Evolutionary conservation across 176 grass and related monocot species (phyloP).

Genomic region (Triticum timopheevii): DNA sequence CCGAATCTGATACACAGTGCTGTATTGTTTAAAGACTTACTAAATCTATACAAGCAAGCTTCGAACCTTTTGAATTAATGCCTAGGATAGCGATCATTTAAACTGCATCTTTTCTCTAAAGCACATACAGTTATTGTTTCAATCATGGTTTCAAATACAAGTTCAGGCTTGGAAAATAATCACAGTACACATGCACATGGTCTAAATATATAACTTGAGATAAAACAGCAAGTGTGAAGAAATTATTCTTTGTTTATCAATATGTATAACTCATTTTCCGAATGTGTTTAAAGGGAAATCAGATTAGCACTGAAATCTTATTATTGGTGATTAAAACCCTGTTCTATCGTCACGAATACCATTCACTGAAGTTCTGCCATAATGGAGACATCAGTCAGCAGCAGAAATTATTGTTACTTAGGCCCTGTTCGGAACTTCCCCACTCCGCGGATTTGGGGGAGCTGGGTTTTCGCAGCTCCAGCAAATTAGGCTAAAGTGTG

Average conservation of each 20-base stretch:
- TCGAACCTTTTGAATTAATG: neutral
- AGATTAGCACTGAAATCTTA: neutral
- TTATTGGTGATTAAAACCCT: neutral
- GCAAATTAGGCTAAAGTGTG: too few relatives aligned
- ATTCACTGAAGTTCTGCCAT: neutral
- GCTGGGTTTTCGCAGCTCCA: too few relatives aligned
- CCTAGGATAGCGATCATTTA: neutral
- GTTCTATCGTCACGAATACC: neutral
- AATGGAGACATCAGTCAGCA: neutral
- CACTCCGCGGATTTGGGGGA: too few relatives aligned
- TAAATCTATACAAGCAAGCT: too few relatives aligned
- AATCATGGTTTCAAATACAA: neutral
- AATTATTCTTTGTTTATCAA: neutral
- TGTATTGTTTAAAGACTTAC: too few relatives aligned
- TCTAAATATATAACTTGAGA: neutral
- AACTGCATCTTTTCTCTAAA: neutral
- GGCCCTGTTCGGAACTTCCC: too few relatives aligned
- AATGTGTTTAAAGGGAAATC: neutral
- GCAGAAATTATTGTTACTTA: neutral
- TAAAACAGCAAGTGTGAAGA: neutral
- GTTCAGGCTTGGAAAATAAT: conserved; percentile 7
- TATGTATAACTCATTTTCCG: neutral
- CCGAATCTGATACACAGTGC: too few relatives aligned
- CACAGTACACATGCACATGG: neutral
- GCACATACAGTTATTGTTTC: neutral